phyloP scores from a whole-genome alignment of 257 asterid species.

The Salvia hispanica region DNA sequence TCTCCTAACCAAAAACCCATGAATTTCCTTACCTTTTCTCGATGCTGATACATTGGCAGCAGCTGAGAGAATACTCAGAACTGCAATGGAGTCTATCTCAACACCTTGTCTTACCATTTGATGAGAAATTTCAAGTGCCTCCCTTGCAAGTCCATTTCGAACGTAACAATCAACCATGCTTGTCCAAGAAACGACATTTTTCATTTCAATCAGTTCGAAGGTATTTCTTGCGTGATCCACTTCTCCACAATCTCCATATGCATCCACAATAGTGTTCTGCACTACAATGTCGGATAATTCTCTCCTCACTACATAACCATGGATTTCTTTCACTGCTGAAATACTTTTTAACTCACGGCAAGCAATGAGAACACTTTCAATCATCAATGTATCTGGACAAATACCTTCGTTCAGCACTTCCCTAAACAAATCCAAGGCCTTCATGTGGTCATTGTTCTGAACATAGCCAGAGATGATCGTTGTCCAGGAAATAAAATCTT shows the following conservation, averaged over 20 bases:
- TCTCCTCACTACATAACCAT: slow-evolving; percentile 53
- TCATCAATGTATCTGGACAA: slow-evolving; percentile 55
- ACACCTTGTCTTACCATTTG: slow-evolving; percentile 52
- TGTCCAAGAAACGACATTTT: slow-evolving; percentile 73
- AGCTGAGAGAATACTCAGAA: slow-evolving; percentile 61
- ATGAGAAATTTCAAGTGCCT: slow-evolving; percentile 65
- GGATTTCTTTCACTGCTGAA: slow-evolving; percentile 62
- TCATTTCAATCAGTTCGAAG: slow-evolving; percentile 45
- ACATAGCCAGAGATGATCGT: slow-evolving; percentile 68
- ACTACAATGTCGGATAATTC: slow-evolving; percentile 47
- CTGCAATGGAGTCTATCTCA: slow-evolving; percentile 64
- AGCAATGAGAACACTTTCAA: slow-evolving; percentile 72
- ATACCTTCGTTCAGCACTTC: slow-evolving; percentile 41
- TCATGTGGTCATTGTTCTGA: slow-evolving; percentile 46
- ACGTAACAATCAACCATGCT: slow-evolving; percentile 73
- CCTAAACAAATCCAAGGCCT: slow-evolving; percentile 55
- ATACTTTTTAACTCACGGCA: slow-evolving; percentile 56
- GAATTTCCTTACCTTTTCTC: slow-evolving; percentile 78
- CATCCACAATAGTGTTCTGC: slow-evolving; percentile 58
- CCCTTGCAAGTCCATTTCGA: slow-evolving; percentile 59
- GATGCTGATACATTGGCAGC: slow-evolving; percentile 61
- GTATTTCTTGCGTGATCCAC: slow-evolving; percentile 48
- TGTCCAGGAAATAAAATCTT: slow-evolving; percentile 75
- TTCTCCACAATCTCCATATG: slow-evolving; percentile 68
- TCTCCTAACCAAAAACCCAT: slow-evolving; percentile 63